phyloP scores from a whole-genome alignment of 257 asterid genomes.

The Knoxia roxburghii region DNA sequence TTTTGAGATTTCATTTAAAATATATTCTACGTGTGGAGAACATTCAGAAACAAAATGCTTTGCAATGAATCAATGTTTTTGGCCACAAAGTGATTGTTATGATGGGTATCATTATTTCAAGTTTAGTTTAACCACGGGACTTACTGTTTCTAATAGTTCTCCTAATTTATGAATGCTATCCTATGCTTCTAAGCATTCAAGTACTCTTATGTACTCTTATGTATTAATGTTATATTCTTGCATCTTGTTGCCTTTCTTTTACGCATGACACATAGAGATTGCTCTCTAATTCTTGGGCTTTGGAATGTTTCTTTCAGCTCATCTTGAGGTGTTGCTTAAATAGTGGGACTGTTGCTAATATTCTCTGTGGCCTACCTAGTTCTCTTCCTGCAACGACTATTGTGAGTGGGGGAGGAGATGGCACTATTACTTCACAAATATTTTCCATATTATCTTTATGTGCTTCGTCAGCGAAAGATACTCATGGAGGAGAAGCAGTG shows the following conservation, averaged over 20 bases:
- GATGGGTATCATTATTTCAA: not conserved
- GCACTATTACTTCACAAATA: slow-evolving; percentile 81
- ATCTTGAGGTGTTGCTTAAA: slow-evolving; percentile 58
- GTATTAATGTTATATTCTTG: not conserved
- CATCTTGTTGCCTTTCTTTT: slow-evolving; percentile 6
- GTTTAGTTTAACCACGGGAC: too few species aligned
- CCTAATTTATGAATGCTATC: not conserved
- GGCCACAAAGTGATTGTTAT: too few species aligned
- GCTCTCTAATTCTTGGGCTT: slow-evolving; percentile 1
- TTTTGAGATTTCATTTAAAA: not conserved
- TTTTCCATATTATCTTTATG: slow-evolving; percentile 71
- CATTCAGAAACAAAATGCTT: not conserved
- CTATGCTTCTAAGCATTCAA: not conserved
- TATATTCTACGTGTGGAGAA: not conserved
- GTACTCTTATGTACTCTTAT: not conserved
- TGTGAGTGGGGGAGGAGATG: slow-evolving; percentile 97
- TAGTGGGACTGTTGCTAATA: slow-evolving; percentile 49
- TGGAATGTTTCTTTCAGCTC: slow-evolving; percentile 25
- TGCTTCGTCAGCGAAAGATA: slow-evolving; percentile 64
- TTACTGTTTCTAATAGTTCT: too few species aligned
- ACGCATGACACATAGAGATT: not conserved
- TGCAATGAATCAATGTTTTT: not conserved
- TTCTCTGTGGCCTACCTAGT: slow-evolving; percentile 87
- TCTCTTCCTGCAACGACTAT: slow-evolving; percentile 79
- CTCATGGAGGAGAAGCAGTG: slow-evolving; percentile 50